Evolutionary conservation across 2,329 filamentous ascomycete genomes (phyloP), one percentile per base, ranked within the genome.

Genomic region (Lecanicillium sp.): DNA sequence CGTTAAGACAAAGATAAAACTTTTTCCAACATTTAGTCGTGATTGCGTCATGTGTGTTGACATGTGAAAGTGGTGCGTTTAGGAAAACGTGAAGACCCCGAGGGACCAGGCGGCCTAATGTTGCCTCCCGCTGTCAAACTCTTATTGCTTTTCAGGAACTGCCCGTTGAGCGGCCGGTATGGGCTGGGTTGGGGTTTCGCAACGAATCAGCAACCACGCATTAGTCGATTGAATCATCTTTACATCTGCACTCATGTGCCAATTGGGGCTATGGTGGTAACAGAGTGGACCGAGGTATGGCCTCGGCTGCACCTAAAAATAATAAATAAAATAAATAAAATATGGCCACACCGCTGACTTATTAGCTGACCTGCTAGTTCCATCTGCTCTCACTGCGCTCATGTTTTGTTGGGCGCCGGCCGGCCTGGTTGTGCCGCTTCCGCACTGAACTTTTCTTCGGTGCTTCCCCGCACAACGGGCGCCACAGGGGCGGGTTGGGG

Each of bases 51-150:
- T n/a, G n/a, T n/a, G n/a, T n/a, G 23, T 20, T 44, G 32, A 38
- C 43, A 46, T 46, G 43, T 45, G 43, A 45, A 30, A 45, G 8
- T 17, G 17, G 23, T 32, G 6, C 36, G n/a, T 24, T 5, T 43
- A 19, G 19, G 23, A 14, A 5, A 10, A 19, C 6, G n/a, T 17
- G 12, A 11, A 3, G 33, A 15, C 7, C 24, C 17, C 7, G 3
- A 15, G 36, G 23, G 43, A 14, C 17, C 7, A 15, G 29, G 5
- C 24, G 17, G 29, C 7, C 12, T 9, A 39, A n/a, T 27, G 6
- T 9, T n/a, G 3, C 14, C 23, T 39, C 5, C 12, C 19, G 19
- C 20, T 38, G 19, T 26, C 5, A 39, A 26, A 17, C 14, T 14
- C 19, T 15, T n/a, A 26, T 39, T 39, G n/a, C 36, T 39, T 17